phyloP scores from a whole-genome alignment of 2,329 filamentous ascomycete genomes.

The Bipolaris oryzae region DNA sequence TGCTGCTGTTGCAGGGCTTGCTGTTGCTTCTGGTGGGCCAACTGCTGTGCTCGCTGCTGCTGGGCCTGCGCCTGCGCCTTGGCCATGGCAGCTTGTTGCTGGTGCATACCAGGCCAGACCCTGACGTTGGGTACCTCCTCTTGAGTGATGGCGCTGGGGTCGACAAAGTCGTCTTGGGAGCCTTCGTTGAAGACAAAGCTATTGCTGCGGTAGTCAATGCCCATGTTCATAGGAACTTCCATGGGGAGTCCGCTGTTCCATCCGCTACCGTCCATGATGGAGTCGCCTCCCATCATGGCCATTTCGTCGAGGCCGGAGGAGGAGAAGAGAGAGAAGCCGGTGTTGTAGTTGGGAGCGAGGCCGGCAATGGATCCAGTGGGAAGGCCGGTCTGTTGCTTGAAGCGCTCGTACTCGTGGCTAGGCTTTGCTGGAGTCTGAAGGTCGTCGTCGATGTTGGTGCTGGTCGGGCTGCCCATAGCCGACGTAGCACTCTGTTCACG shows the following conservation, averaged over 20 bases:
- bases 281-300: constrained; percentile 57
- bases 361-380: constrained; percentile 83
- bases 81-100: constrained; percentile 73
- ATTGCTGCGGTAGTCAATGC: constrained; percentile 61
- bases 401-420: constrained; percentile 93
- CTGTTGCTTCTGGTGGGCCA: constrained; percentile 51
- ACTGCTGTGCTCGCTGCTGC: constrained; percentile 53
- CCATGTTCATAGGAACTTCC: constrained; percentile 70
- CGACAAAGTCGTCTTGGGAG: constrained; percentile 63
- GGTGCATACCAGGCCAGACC: constrained; percentile 92
- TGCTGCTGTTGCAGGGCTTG: constrained; percentile 41
- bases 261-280: constrained; percentile 61
- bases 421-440: constrained; percentile 74
- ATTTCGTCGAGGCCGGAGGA: constrained; percentile 73
- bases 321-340: constrained; percentile 56
- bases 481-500: constrained; percentile 60
- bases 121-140: constrained; percentile 68
- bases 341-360: constrained; percentile 65
- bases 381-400: constrained; percentile 94
- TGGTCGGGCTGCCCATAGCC: constrained; percentile 61
- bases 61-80: constrained; percentile 45
- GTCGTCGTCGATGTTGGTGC: constrained; percentile 56
- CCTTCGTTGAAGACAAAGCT: constrained; percentile 65
- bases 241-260: constrained; percentile 60
- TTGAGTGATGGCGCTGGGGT: constrained; percentile 74